Percentiles rank a stretch among this genome's conserved stretches.
Evolutionary conservation across 257 asterid genomes (phyloP).

Genomic region (Cinchona pubescens): DNA sequence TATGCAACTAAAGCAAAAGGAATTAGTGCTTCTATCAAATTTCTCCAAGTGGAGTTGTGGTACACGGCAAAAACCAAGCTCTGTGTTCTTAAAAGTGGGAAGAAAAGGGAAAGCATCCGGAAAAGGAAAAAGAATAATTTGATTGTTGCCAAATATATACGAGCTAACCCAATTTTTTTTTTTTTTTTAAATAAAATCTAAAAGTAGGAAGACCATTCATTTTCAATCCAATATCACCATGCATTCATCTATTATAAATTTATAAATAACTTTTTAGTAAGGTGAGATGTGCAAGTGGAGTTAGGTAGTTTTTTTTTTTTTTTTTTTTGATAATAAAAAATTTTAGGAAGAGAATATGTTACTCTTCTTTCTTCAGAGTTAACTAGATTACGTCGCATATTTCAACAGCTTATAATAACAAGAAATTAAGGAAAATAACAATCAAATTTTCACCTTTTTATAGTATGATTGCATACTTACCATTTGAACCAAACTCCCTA

Average conservation of each 20-base stretch:
- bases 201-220: constrained; percentile 15
- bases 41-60: constrained; percentile 59
- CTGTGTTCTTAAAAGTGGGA: constrained; percentile 41
- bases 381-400: no score
- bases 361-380: no score
- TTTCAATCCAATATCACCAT: constrained; percentile 5
- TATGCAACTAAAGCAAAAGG: neutral
- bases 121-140: constrained; percentile 45
- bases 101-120: constrained; percentile 49
- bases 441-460: no score
- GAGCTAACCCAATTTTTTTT: no score
- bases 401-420: no score
- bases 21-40: neutral
- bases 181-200: no score
- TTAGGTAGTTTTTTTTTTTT: neutral
- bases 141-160: constrained; percentile 38
- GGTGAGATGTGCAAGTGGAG: constrained; percentile 1
- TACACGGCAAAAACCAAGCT: constrained; percentile 48
- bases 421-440: no score
- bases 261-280: constrained; percentile 2
- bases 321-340: no score
- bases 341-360: no score
- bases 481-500: no score
- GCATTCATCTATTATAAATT: neutral
- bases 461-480: no score